Percentiles rank a stretch among this genome's conserved stretches.
Evolutionary conservation across 768 basidiomycete genomes (phyloP).

Genomic region (Filobasidium wieringae): DNA sequence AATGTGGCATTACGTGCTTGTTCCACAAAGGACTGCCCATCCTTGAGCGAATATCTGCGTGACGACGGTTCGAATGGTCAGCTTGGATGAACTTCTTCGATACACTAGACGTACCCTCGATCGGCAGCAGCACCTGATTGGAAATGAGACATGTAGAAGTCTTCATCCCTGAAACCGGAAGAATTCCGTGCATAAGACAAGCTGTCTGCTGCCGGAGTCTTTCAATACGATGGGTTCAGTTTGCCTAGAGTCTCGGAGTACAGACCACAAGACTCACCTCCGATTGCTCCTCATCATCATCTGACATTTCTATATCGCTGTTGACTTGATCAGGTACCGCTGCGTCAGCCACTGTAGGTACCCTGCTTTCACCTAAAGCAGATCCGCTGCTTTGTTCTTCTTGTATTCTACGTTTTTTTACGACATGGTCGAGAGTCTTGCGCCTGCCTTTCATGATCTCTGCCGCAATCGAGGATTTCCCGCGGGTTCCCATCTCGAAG

Average conservation of each 20-base stretch:
- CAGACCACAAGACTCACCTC: constrained; percentile 44
- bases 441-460: constrained; percentile 79
- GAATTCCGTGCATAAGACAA: too few relatives aligned
- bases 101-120: constrained; percentile 55
- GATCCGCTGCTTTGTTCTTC: constrained; percentile 15
- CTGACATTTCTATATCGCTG: constrained; percentile 47
- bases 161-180: constrained; percentile 56
- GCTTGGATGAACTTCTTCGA: not conserved
- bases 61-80: not conserved
- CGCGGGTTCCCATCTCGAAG: constrained; percentile 73
- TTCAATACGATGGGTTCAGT: too few relatives aligned
- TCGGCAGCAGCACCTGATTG: constrained; percentile 78
- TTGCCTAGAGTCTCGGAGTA: too few relatives aligned
- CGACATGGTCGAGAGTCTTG: constrained; percentile 48
- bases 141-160: constrained; percentile 85
- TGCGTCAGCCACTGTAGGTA: not conserved
- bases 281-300: constrained; percentile 63
- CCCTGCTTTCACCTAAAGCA: constrained; percentile 15
- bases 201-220: too few relatives aligned
- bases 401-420: constrained; percentile 3
- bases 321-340: not conserved
- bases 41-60: constrained; percentile 69
- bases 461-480: constrained; percentile 47
- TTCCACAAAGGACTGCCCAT: constrained; percentile 72
- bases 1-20: constrained; percentile 71